phyloP scores from a whole-genome alignment of 2,329 filamentous ascomycete species.

The Stagonosporopsis tanaceti region DNA sequence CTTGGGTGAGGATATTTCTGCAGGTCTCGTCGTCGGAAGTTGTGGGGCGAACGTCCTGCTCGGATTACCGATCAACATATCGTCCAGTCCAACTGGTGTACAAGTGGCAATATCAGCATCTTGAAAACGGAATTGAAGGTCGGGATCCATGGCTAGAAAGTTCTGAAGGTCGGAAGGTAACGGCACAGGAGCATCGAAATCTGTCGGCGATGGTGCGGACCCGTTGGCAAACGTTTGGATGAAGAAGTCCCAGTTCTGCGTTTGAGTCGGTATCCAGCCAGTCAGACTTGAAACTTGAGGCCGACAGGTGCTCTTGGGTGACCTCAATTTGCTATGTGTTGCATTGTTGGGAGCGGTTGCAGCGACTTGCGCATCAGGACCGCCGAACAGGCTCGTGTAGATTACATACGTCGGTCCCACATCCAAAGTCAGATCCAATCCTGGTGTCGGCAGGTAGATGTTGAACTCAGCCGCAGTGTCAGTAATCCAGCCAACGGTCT shows the following conservation, averaged over 20 bases:
- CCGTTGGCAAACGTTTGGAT: constrained; percentile 30
- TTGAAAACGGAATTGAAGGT: constrained; percentile 30
- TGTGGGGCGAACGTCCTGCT: constrained; percentile 2
- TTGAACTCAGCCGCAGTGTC: constrained; percentile 35
- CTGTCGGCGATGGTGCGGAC: background rate
- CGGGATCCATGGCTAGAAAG: constrained; percentile 32
- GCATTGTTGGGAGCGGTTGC: constrained; percentile 7
- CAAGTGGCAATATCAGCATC: constrained; percentile 44
- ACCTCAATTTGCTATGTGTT: constrained; percentile 1
- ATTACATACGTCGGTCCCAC: constrained; percentile 44
- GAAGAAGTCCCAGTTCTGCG: constrained; percentile 37
- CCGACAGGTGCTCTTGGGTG: constrained; percentile 16
- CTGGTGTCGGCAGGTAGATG: constrained; percentile 27
- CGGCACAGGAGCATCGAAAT: constrained; percentile 12
- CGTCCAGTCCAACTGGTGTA: constrained; percentile 10
- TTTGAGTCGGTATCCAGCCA: constrained; percentile 29
- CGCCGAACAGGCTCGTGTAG: constrained; percentile 40
- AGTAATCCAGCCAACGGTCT: constrained; percentile 33
- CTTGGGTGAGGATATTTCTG: background rate
- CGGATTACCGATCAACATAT: constrained; percentile 4
- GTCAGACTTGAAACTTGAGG: constrained; percentile 22
- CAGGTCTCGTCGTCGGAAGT: constrained; percentile 7
- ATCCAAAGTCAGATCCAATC: constrained; percentile 23
- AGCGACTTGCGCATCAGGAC: constrained; percentile 22
- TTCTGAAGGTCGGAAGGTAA: constrained; percentile 35